These are phyloP conservation scores for Dactylonectria macrodidyma DNA, from an alignment of 2,329 filamentous ascomycete genomes.

Conservation along the genomic window DNA sequence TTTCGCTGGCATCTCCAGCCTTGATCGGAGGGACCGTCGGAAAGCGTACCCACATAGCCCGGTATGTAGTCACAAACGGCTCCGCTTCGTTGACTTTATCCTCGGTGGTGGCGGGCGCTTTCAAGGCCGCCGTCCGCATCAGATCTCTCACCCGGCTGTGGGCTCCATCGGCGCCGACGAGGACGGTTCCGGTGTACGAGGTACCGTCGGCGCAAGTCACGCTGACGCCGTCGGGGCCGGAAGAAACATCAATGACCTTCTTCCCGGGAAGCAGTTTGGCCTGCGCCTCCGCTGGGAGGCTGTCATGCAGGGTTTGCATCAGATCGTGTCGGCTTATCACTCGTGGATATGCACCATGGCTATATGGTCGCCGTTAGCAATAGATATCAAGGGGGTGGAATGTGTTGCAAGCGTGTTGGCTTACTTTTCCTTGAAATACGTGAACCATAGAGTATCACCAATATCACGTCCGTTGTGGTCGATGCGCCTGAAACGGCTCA, in stretches of 20 bases:
- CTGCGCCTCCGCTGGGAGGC: slow-evolving; percentile 17
- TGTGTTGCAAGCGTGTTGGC: background rate
- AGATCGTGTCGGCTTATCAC: slow-evolving; percentile 53
- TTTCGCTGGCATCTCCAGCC: slow-evolving; percentile 49
- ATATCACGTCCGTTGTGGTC: too few species aligned
- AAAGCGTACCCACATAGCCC: slow-evolving; percentile 53
- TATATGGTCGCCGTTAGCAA: slow-evolving; percentile 6
- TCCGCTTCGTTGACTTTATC: slow-evolving; percentile 8
- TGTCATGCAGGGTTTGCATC: slow-evolving; percentile 43
- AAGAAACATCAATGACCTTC: slow-evolving; percentile 37
- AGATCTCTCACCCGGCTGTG: background rate
- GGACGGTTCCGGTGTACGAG: slow-evolving; percentile 51
- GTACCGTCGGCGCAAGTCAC: slow-evolving; percentile 53
- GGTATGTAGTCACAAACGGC: slow-evolving; percentile 46
- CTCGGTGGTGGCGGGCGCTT: background rate
- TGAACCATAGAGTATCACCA: slow-evolving; percentile 40
- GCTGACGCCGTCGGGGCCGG: slow-evolving; percentile 39
- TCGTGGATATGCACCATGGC: slow-evolving; percentile 39
- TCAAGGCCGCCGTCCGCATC: slow-evolving; percentile 29
- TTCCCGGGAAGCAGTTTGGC: slow-evolving; percentile 29
- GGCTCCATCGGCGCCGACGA: slow-evolving; percentile 56
- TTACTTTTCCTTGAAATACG: slow-evolving; percentile 37
- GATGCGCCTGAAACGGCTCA: slow-evolving; percentile 24
- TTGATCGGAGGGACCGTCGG: slow-evolving; percentile 33
- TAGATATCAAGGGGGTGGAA: background rate